Base-by-base conservation (phyloP, 2,329 filamentous ascomycete species). In the Alternaria arbusti region DNA sequence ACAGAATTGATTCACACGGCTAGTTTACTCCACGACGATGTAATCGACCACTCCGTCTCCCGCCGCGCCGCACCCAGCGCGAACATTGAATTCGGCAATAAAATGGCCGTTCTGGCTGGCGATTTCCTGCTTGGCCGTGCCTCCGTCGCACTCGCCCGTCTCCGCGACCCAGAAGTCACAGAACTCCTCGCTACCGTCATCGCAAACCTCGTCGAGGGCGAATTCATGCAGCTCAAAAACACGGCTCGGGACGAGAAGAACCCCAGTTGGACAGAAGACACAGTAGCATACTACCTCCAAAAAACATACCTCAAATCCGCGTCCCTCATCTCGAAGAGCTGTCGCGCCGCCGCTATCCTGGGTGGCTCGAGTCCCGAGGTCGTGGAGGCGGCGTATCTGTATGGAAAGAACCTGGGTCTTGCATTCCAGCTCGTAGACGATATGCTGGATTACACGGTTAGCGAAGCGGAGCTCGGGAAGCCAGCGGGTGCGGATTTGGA, bases 151-250 rank as follows among this genome's bases (percentile, higher is more conserved):
- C 86, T 99, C 45, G 96, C 96, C 13, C 89, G 96, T 45, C 84
- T 99, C 63, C 89, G 95, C 30, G 93, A 99, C 76, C 91, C 94
- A 46, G 96, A 99, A 81, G 96, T 99, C 3, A 93, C 94, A 9
- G 96, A 99, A 83, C 87, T 99, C 8, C 84, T 99, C 28, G 94
- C 96, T 5, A 98, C 95, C 1, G 96, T 98, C 45, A 98, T 99
- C 71, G 95, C 96, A 47, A 99, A 99, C 79, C 85, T 99, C 25
- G 94, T 99, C 20, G 96, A 99, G 83, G 96, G 96, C 76, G 96
- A 99, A 82, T 98, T 99, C 84, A 99, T 99, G 96, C 96, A 99
- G 84, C 85, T 99, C 73, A 96, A 97, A 84, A 99, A 99, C 81
- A 98, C 96, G 1, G 92, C 92, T 49, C 86, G 88, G 69, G 95